These are phyloP conservation scores for Colletotrichum simmondsii DNA, from an alignment of 2,329 filamentous ascomycete species.

Conservation along the genomic window DNA sequence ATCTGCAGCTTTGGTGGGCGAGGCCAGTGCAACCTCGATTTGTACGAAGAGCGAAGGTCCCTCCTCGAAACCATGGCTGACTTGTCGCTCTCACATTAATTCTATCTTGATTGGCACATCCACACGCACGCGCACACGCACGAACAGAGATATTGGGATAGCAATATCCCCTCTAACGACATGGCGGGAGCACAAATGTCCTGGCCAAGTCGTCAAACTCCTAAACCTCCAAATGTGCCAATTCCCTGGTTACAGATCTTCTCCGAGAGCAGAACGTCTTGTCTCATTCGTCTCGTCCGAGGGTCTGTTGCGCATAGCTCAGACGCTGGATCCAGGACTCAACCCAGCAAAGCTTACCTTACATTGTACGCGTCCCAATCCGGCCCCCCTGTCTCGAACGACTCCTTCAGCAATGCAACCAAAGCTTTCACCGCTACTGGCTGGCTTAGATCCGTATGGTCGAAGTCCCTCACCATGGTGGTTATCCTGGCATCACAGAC, in stretches of 20 bases:
- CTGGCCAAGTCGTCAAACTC: not conserved
- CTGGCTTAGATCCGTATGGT: not conserved
- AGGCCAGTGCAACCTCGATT: not conserved
- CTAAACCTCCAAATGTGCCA: not conserved
- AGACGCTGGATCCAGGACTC: not conserved
- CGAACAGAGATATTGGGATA: not conserved
- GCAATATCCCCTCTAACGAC: not conserved
- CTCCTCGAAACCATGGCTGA: not conserved
- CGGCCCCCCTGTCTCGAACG: not conserved
- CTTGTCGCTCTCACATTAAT: not conserved
- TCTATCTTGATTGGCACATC: not conserved
- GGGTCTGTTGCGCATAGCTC: not conserved
- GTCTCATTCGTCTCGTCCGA: not conserved
- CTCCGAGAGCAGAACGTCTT: not conserved
- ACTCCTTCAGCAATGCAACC: not conserved
- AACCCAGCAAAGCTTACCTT: slow-evolving; percentile 5
- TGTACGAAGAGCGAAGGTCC: not conserved
- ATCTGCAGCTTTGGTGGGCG: not conserved
- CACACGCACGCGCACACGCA: not conserved
- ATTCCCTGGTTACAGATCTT: not conserved
- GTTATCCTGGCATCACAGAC: not conserved
- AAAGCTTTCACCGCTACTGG: not conserved
- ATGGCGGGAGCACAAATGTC: not conserved
- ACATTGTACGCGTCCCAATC: not conserved
- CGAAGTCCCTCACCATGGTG: not conserved